phyloP scores from a whole-genome alignment of 1,284 basidiomycete species.

The Ustilago tritici region DNA sequence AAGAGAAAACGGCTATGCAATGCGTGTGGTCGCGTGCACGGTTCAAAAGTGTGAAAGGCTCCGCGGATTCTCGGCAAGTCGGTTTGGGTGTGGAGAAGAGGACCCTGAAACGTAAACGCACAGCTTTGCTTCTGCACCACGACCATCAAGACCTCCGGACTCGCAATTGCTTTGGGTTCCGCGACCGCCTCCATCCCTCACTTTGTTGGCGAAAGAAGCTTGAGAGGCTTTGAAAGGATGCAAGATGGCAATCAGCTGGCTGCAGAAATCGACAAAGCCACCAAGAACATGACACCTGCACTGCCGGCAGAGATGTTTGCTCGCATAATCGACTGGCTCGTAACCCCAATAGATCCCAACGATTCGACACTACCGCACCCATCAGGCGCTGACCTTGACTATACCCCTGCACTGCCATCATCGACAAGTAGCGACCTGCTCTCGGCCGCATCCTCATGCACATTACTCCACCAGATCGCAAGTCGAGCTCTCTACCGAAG shows the following conservation, averaged over 20 bases:
- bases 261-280: background rate
- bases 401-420: slow-evolving; percentile 15
- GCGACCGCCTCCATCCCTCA: background rate
- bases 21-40: slow-evolving; percentile 13
- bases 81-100: slow-evolving; percentile 5
- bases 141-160: background rate
- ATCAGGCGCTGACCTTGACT: slow-evolving; percentile 15
- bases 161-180: background rate
- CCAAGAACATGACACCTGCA: slow-evolving; percentile 11
- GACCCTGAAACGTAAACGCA: background rate
- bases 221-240: background rate
- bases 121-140: background rate
- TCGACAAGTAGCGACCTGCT: slow-evolving; percentile 20
- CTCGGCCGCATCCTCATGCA: slow-evolving; percentile 16
- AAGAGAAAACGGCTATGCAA: background rate
- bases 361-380: slow-evolving; percentile 34
- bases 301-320: slow-evolving; percentile 38
- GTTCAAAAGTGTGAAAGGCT: background rate
- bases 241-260: background rate
- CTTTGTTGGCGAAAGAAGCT: background rate
- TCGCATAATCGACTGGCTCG: slow-evolving; percentile 26
- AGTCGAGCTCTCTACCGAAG: slow-evolving; percentile 11
- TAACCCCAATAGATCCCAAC: slow-evolving; percentile 21
- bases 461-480: slow-evolving; percentile 22
- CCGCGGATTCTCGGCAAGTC: background rate